A percentile compares a stretch with the other conserved stretches of the same genome.
These are phyloP conservation scores for Phytophthora hybrid DNA, from an alignment of 352 stramenopile species.

Conservation along the genomic window DNA sequence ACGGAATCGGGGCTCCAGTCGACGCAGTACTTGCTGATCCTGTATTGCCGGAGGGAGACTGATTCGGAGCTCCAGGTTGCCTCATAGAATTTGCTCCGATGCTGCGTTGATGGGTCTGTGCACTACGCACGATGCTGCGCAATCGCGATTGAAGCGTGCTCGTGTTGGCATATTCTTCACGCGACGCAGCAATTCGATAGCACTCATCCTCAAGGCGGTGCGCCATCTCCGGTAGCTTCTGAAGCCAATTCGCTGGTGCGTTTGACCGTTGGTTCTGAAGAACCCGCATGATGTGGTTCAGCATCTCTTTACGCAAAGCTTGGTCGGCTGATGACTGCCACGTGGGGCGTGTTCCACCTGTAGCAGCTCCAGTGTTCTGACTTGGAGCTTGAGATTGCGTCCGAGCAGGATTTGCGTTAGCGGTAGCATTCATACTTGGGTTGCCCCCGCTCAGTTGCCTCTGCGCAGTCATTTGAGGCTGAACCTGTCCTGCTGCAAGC, in stretches of 20 bases:
- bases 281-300: constrained; percentile 94
- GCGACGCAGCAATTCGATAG: constrained; percentile 89
- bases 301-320: constrained; percentile 83
- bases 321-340: constrained; percentile 81
- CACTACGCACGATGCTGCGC: constrained; percentile 93
- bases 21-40: constrained; percentile 26
- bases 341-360: constrained; percentile 45
- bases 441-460: constrained; percentile 42
- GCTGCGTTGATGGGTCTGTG: constrained; percentile 70
- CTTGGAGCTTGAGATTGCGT: constrained; percentile 33
- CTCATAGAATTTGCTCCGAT: constrained; percentile 43
- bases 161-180: constrained; percentile 97
- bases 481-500: constrained; percentile 33
- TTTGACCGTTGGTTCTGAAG: constrained; percentile 96
- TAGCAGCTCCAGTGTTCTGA: constrained; percentile 13
- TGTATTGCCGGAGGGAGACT: constrained; percentile 30
- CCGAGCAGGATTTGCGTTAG: constrained; percentile 31
- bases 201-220: constrained; percentile 97
- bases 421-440: constrained; percentile 18
- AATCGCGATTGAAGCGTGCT: constrained; percentile 95
- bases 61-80: constrained; percentile 37
- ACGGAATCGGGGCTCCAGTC: constrained; percentile 59
- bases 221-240: constrained; percentile 98
- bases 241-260: constrained; percentile 95
- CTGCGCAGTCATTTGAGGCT: constrained; percentile 39